Base-by-base conservation (phyloP, 768 basidiomycete genomes). In the Lentinula raphanica region DNA sequence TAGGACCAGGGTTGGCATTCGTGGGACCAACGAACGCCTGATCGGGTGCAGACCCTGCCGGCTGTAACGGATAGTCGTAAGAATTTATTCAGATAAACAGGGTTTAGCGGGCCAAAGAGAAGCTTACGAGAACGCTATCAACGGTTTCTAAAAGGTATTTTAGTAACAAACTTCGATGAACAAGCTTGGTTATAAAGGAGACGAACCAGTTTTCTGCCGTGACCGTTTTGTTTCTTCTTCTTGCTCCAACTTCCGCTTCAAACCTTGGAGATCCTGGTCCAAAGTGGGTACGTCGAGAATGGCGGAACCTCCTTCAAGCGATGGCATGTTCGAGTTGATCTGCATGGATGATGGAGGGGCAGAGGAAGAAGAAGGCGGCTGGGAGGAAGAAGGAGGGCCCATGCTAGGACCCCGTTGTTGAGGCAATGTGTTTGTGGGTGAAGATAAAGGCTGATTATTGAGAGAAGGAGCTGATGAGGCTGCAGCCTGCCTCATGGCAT, bases 151-250 rank as follows among this genome's bases (percentile, higher is more conserved):
- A 63, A 35, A 9, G 32, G 9, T 35, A 35, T 58, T 48, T 65
- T 49, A 69, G 65, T 49, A 63, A 65, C 62, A 64, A 63, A 64
- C 44, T 29, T 42, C 28, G 56, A 51, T 57, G 59, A n/a, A n/a
- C n/a, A n/a, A n/a, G n/a, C n/a, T n/a, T 49, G 45, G 65, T 49
- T 40, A 46, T 25, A 58, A 53, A 35, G 51, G 58, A 3, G 42
- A 44, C 19, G 21, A 61, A 88, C 90, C 88, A 64, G 79, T 89
- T 73, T 85, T 91, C 70, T 85, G 80, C 64, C 87, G 80, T 49
- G 72, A 83, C 64, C 90, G 81, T 69, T 93, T 93, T 48, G 72
- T 77, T 48, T 89, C 86, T 59, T 88, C 87, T 54, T 84, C 85
- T 17, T 77, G 76, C 49, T 85, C 84, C 61, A 87, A 72, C 69